Evolutionary conservation across 2,329 filamentous ascomycete species (phyloP).

Genomic region (Plenodomus lindquistii): DNA sequence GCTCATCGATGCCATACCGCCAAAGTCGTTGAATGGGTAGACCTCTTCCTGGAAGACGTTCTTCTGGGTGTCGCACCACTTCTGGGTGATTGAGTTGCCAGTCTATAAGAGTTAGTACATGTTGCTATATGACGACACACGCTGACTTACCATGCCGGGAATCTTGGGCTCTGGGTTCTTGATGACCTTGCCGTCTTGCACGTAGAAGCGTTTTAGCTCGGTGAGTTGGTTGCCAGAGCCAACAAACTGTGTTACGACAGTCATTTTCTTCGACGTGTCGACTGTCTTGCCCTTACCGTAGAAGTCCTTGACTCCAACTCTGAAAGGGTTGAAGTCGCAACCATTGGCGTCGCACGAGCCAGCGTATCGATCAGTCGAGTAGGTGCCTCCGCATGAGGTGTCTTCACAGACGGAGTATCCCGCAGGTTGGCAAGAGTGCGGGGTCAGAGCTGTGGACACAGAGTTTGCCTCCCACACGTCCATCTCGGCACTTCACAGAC

Average conservation of each 20-base stretch:
- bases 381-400: slow-evolving; percentile 47
- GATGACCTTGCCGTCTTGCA: slow-evolving; percentile 54
- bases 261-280: slow-evolving; percentile 46
- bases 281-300: slow-evolving; percentile 59
- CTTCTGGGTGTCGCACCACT: slow-evolving; percentile 36
- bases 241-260: slow-evolving; percentile 56
- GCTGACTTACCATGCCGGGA: slow-evolving; percentile 43
- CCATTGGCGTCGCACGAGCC: slow-evolving; percentile 68
- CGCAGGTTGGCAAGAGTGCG: slow-evolving; percentile 62
- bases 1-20: slow-evolving; percentile 61
- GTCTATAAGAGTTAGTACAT: slow-evolving; percentile 4
- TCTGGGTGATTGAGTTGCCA: slow-evolving; percentile 33
- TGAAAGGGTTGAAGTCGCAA: slow-evolving; percentile 63
- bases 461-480: slow-evolving; percentile 68
- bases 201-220: slow-evolving; percentile 52
- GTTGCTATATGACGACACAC: neutral
- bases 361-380: slow-evolving; percentile 59
- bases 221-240: slow-evolving; percentile 45
- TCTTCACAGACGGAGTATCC: slow-evolving; percentile 59
- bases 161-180: slow-evolving; percentile 49
- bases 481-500: slow-evolving; percentile 56
- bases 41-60: slow-evolving; percentile 33
- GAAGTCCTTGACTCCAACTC: slow-evolving; percentile 64
- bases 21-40: slow-evolving; percentile 58
- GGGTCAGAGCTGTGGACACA: slow-evolving; percentile 65